Conservation (phyloP, 1,284 basidiomycete genomes). For the Malassezia pachydermatis region DNA sequence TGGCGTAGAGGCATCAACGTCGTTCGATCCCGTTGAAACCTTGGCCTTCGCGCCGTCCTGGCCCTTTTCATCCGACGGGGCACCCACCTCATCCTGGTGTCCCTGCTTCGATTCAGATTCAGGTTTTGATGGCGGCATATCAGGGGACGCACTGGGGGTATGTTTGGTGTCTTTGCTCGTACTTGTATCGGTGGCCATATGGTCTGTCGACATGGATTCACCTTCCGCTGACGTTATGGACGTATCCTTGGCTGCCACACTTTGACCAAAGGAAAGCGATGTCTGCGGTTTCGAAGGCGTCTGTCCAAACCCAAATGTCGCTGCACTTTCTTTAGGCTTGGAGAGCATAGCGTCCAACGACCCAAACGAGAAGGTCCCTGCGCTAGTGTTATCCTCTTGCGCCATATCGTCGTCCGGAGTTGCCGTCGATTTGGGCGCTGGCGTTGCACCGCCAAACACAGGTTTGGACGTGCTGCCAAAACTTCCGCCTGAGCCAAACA, state of each 20-base stretch:
- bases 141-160: too few relatives aligned
- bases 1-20: too few relatives aligned
- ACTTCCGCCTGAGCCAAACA: constrained; percentile 17
- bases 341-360: constrained; percentile 17
- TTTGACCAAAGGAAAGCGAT: background rate
- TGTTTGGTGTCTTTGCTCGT: too few relatives aligned
- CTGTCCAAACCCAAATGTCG: background rate
- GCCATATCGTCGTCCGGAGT: background rate
- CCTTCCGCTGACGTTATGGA: background rate
- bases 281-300: background rate
- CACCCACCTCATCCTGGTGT: too few relatives aligned
- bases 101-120: too few relatives aligned
- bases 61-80: too few relatives aligned
- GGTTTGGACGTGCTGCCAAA: background rate
- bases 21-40: too few relatives aligned
- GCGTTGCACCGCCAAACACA: constrained; percentile 2
- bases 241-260: background rate
- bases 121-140: too few relatives aligned
- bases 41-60: too few relatives aligned
- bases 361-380: constrained; percentile 26
- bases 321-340: background rate
- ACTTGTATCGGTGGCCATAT: background rate
- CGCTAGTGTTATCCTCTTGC: background rate
- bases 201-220: background rate
- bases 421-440: background rate